Base-by-base conservation (phyloP, 441 rosid genomes). In the Brassica hybrid region DNA sequence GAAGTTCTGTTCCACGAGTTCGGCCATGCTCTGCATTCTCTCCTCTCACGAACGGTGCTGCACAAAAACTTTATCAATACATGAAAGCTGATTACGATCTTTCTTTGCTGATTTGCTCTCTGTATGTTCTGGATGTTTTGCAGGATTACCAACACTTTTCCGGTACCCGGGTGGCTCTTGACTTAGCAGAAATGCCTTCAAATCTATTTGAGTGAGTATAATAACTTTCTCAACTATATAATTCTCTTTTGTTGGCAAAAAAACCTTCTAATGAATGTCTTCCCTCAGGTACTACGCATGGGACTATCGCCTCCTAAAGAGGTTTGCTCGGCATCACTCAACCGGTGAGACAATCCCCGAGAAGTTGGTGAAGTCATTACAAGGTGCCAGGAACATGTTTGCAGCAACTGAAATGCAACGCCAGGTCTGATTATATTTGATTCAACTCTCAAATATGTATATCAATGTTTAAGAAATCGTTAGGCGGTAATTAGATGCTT, bases 1-100 rank as follows among this genome's bases (percentile, higher is more conserved):
- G 98, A 94, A 86, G 95, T 95, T 72, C 82, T 96, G 71, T 96
- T 96, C 82, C 99, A 96, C 77, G 99, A 96, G 86, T 96, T 94
- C 77, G 98, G 99, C 52, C 98, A 96, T 73, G 97, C 99, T 60
- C 97, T 96, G 66, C 98, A 96, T 81, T 87, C 97, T 68, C 84
- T 96, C 66, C 89, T 96, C 72, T 96, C 98, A 30, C 87, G 98
- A 90, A 96, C 99, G 87, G 98, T 96, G 83, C 2, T 59, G 13
- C 80, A 14, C 74, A 73, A n/a, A n/a, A 41, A 62, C 76, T 48
- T n/a, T n/a, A n/a, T n/a, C n/a, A n/a, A n/a, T n/a, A n/a, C n/a
- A n/a, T n/a, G n/a, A n/a, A n/a, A n/a, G n/a, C n/a, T n/a, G n/a
- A n/a, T n/a, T n/a, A n/a, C n/a, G n/a, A n/a, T n/a, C n/a, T n/a